Evolutionary conservation across 306 rosid genomes (phyloP).

Genomic region (Sphenostylis stenocarpa): DNA sequence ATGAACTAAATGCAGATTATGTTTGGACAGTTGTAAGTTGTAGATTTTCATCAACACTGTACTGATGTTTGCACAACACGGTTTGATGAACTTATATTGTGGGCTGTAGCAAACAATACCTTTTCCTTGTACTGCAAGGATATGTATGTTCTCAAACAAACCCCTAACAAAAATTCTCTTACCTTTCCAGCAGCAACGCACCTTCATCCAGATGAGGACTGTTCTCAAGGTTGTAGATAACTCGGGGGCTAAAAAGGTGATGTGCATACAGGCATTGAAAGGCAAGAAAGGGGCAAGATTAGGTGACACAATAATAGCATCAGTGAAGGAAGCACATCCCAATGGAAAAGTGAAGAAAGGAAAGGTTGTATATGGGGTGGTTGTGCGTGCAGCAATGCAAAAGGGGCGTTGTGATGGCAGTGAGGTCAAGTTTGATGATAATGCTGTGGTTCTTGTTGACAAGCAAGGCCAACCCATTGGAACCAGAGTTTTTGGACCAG

Average conservation of each 20-base stretch:
- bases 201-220: slow-evolving; percentile 91
- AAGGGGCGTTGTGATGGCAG: slow-evolving; percentile 83
- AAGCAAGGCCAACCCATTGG: slow-evolving; percentile 95
- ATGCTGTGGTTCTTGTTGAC: slow-evolving; percentile 80
- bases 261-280: slow-evolving; percentile 89
- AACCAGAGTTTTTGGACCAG: slow-evolving; percentile 91
- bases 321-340: slow-evolving; percentile 90
- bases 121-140: slow-evolving; percentile 1
- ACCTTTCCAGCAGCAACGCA: slow-evolving; percentile 65
- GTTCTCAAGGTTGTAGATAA: slow-evolving; percentile 93
- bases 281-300: slow-evolving; percentile 91
- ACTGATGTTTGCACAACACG: slow-evolving; percentile 5
- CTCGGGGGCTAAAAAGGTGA: slow-evolving; percentile 83
- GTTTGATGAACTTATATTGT: neutral
- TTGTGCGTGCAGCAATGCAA: slow-evolving; percentile 81
- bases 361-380: slow-evolving; percentile 71
- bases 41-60: neutral
- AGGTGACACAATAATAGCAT: slow-evolving; percentile 87
- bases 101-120: neutral
- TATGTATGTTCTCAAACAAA: neutral
- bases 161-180: neutral
- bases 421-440: slow-evolving; percentile 89
- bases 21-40: neutral
- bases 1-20: neutral
- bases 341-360: slow-evolving; percentile 68